Conservation (phyloP, 495 filamentous ascomycete genomes). For the Cercophora samala region DNA sequence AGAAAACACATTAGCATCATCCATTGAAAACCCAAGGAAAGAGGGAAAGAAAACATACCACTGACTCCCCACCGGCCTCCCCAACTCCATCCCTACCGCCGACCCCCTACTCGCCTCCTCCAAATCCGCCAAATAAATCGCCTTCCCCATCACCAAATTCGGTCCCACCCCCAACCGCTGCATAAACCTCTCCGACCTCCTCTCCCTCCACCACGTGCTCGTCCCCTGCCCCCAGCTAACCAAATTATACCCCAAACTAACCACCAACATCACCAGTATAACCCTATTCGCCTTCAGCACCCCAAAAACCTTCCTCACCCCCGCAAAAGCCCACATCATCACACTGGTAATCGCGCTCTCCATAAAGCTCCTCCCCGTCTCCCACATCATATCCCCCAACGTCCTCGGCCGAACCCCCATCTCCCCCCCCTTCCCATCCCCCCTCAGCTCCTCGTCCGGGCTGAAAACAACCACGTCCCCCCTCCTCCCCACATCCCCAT, state of each 20-base stretch:
- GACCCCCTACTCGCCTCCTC: constrained; percentile 58
- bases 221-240: constrained; percentile 65
- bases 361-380: constrained; percentile 62
- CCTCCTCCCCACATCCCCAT: constrained; percentile 72
- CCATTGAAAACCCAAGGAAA: constrained; percentile 13
- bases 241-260: constrained; percentile 67
- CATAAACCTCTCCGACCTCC: constrained; percentile 77
- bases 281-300: constrained; percentile 71
- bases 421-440: constrained; percentile 30
- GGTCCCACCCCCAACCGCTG: constrained; percentile 71
- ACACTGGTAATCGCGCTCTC: constrained; percentile 68
- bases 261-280: constrained; percentile 61
- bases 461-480: constrained; percentile 63
- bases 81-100: constrained; percentile 10
- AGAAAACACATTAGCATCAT: neutral
- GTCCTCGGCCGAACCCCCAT: constrained; percentile 62
- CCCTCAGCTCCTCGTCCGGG: constrained; percentile 34
- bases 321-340: constrained; percentile 68
- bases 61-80: constrained; percentile 37
- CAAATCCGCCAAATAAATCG: constrained; percentile 79
- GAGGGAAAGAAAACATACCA: constrained; percentile 33
- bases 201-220: constrained; percentile 80
- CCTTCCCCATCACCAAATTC: constrained; percentile 74
- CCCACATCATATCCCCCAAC: constrained; percentile 64
- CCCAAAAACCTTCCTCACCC: constrained; percentile 61